phyloP scores from a whole-genome alignment of 345 rosid genomes.

The Combretum micranthum region DNA sequence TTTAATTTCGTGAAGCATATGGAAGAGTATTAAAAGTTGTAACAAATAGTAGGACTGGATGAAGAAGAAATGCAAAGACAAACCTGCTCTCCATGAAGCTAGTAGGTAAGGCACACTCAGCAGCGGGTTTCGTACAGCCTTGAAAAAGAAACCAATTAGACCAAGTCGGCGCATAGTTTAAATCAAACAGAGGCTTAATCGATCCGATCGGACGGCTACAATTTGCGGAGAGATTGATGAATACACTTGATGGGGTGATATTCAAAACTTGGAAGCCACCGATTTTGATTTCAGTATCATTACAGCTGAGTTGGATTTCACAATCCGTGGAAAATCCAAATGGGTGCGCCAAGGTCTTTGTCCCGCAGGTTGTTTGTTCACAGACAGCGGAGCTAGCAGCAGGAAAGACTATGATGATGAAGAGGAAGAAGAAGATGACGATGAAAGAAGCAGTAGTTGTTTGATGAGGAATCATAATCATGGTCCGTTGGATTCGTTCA shows the following conservation, averaged over 20 bases:
- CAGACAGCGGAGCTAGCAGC: constrained; percentile 3
- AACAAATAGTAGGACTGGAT: too few species aligned
- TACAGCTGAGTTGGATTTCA: constrained; percentile 40
- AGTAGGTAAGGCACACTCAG: constrained; percentile 33
- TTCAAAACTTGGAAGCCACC: constrained; percentile 47
- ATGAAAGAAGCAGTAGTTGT: too few species aligned
- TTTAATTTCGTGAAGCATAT: too few species aligned
- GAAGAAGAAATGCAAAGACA: neutral
- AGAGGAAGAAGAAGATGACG: too few species aligned
- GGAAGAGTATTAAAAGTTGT: too few species aligned
- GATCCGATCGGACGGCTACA: constrained; percentile 32
- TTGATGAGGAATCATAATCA: too few species aligned
- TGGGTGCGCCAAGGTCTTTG: constrained; percentile 35
- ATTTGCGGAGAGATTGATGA: constrained; percentile 30
- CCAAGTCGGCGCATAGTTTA: constrained; percentile 33
- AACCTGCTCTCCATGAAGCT: constrained; percentile 17
- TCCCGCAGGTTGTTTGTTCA: constrained; percentile 26
- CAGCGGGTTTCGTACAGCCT: constrained; percentile 17
- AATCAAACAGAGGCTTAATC: constrained; percentile 25
- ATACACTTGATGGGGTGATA: constrained; percentile 36
- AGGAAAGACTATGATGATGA: too few species aligned
- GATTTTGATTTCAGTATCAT: constrained; percentile 12
- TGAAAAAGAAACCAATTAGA: constrained; percentile 54
- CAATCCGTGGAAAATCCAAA: constrained; percentile 66
- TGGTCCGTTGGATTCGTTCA: too few species aligned